These are phyloP conservation scores for Crotalaria pallida DNA, from an alignment of 306 rosid genomes.

Conservation along the genomic window DNA sequence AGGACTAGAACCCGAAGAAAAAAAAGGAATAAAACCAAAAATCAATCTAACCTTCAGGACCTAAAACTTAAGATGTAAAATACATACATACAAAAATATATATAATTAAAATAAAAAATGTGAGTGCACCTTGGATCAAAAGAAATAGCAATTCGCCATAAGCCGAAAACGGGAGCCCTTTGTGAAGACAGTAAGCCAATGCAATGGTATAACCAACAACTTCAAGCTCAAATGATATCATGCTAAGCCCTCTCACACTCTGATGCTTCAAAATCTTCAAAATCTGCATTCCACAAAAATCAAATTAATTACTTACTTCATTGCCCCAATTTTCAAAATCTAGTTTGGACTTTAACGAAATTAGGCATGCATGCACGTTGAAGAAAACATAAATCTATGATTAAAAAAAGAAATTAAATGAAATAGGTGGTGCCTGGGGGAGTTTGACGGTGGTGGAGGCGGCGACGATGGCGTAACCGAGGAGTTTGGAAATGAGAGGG, in stretches of 20 bases:
- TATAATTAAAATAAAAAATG: background rate
- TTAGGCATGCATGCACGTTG: background rate
- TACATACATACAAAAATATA: too few relatives aligned
- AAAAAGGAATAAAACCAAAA: too few relatives aligned
- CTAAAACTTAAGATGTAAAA: too few relatives aligned
- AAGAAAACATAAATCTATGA: background rate
- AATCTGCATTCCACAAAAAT: conserved; percentile 50
- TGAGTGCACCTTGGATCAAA: conserved; percentile 64
- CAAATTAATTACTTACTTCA: background rate
- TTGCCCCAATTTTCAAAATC: background rate
- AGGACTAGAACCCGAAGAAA: too few relatives aligned
- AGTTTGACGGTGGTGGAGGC: conserved; percentile 98
- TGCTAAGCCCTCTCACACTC: conserved; percentile 87
- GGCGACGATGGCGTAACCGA: conserved; percentile 95
- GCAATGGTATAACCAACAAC: conserved; percentile 83
- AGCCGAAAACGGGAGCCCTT: conserved; percentile 92
- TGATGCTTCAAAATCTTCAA: conserved; percentile 58
- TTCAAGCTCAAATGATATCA: conserved; percentile 80
- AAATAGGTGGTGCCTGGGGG: conserved; percentile 60
- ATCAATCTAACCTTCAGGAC: too few relatives aligned
- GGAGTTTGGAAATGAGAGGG: conserved; percentile 89
- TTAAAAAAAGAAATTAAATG: too few relatives aligned
- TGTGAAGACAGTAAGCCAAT: conserved; percentile 85
- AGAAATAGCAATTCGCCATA: conserved; percentile 87
- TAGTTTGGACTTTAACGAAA: background rate